Evolutionary conservation across 2,329 filamentous ascomycete species (phyloP), one percentile per base, ranked within the genome.

Genomic region (Sodiomyces alkalinus): DNA sequence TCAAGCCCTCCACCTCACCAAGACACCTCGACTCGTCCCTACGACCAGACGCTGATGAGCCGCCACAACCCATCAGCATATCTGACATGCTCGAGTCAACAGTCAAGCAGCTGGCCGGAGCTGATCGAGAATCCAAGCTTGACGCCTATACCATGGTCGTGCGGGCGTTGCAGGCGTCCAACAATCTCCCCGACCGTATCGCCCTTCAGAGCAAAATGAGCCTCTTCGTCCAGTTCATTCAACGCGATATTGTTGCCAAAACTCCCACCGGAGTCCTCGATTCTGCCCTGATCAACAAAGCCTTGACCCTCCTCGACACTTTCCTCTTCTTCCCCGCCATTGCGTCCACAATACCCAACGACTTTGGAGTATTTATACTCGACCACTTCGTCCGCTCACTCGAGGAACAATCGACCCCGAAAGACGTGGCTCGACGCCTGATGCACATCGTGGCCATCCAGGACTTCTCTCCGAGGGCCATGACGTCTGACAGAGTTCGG

Each of bases 101-200:
- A 5, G 67, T 83, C 19, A 76, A 81, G 51, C 80, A 90, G 52
- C 65, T 98, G 26, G 80, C 78, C 20, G 74, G 80, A 14, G 61
- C 72, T 17, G 79, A 85, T 39, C 65, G 77, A 29, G 68, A 74
- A 32, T 74, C 72, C 9, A 78, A 78, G 39, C 53, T 90, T 18
- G 90, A 98, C 54, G 82, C 86, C 27, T 96, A 98, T 45, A 74
- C 76, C 47, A 79, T 79, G 43, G 60, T 98, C 24, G 71, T 78
- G 18, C 68, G 74, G 19, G 74, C 77, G 4, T 59, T 94, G 41
- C 80, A 82, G 47, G 68, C 78, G 5, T 93, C 87, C 32, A 81
- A 86, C 36, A 80, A 81, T 39, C 56, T 92, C 10, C 85, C 85
- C 0, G 78, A 90, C 39, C 60, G 72, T 19, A 69, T 78, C 31